Evolutionary conservation across 257 asterid genomes (phyloP), one percentile per base, ranked within the genome.

Genomic region (Nicotiana attenuata): DNA sequence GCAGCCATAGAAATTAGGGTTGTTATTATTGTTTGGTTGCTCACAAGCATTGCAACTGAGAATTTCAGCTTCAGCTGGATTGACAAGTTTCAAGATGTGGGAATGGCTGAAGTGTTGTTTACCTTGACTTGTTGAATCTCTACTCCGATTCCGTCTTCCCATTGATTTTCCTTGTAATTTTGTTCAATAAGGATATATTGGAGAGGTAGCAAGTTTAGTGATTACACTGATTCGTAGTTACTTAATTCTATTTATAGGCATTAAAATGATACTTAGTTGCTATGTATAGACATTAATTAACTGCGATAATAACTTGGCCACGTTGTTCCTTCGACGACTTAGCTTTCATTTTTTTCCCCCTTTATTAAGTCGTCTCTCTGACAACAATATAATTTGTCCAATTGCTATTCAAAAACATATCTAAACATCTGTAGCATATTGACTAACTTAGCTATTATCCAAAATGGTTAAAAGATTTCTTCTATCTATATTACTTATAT

Each of bases 71-170:
- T 69, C 77, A 20, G 57, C 1, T 69, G 81, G 81, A 53, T 22
- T 82, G 4, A 77, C 47, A 59, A 11, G 87, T 14, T 56, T 57
- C 33, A 86, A 68, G 10, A 55, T 26, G 47, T 86, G 89, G 61
- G 82, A 66, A 84, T 88, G 91, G 77, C 85, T 86, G 59, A 86
- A 86, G 56, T 88, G 91, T 52, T 86, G 69, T 73, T 73, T 47
- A 47, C 3, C 78, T 13, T 47, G 22, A 71, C 1, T 1, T 45
- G 15, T 4, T 0, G 20, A n/a, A 71, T 22, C 24, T 71, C 22
- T 20, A 47, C 22, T 52, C 14, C 2, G 0, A 1, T 41, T 45
- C n/a, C 24, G 35, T 73, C 78, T 73, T 73, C 78, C 78, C 78
- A 47, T 73, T 73, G 28, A 3, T 69, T 71, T 68, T 24, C 10